Evolutionary conservation across 805 yeast genomes (phyloP).

Genomic region (Wickerhamiella sergipiensis): DNA sequence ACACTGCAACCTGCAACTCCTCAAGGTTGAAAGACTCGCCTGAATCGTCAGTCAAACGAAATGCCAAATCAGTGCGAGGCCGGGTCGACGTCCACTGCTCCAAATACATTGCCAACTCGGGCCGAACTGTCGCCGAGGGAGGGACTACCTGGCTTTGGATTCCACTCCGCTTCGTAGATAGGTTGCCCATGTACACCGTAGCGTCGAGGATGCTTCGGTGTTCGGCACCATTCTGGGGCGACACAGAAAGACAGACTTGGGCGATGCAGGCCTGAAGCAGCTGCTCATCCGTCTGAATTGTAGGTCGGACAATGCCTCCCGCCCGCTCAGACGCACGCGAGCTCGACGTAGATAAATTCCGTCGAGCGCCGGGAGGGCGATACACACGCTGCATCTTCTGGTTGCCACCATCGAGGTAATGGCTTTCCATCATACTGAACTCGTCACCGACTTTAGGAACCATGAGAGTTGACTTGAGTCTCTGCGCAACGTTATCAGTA

Average conservation of each 20-base stretch:
- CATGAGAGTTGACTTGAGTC: neutral
- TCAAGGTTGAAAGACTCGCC: constrained; percentile 8
- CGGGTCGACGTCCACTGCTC: constrained; percentile 10
- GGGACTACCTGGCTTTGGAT: neutral
- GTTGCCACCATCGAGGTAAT: neutral
- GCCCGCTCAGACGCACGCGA: neutral
- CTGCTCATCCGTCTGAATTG: neutral
- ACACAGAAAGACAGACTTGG: neutral
- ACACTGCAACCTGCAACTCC: constrained; percentile 11
- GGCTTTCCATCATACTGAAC: neutral
- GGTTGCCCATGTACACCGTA: neutral
- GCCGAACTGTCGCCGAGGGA: neutral
- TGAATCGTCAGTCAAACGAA: constrained; percentile 1
- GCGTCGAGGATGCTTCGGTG: neutral
- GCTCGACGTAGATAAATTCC: neutral
- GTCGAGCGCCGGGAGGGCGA: neutral
- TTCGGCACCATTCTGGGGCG: neutral
- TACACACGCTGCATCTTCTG: neutral
- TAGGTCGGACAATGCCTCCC: neutral
- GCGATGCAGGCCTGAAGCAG: neutral
- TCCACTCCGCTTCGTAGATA: neutral
- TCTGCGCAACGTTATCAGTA: neutral
- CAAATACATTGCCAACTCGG: neutral
- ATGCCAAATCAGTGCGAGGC: constrained; percentile 2
- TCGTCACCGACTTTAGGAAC: neutral